Evolutionary conservation across 2,329 filamentous ascomycete genomes (phyloP).

Genomic region (Sporothrix brunneoviolacea): DNA sequence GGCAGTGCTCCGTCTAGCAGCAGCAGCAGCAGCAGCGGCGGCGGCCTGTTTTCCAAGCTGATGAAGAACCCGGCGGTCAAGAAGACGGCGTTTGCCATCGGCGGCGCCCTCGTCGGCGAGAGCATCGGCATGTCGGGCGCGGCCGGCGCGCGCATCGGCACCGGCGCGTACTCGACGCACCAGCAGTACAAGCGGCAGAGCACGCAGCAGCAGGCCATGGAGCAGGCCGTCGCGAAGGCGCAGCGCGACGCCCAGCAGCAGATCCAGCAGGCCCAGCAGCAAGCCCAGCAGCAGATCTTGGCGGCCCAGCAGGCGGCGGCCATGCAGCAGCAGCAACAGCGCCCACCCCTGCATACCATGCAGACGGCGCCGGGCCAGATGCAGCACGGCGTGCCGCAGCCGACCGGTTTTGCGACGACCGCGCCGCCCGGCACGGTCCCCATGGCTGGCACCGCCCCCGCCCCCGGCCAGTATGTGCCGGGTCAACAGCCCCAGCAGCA

Average conservation of each 20-base stretch:
- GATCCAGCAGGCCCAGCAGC: background rate
- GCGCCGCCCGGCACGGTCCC: no score
- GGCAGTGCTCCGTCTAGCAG: background rate
- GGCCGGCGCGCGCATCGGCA: slow-evolving; percentile 11
- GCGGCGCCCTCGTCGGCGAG: slow-evolving; percentile 14
- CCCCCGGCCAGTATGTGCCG: background rate
- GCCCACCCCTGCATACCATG: slow-evolving; percentile 1
- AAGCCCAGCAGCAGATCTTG: slow-evolving; percentile 1
- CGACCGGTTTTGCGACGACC: no score
- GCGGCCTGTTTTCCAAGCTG: slow-evolving; percentile 14
- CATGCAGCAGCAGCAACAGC: background rate
- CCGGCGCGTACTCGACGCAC: background rate
- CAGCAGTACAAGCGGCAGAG: slow-evolving; percentile 11
- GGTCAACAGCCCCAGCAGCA: background rate
- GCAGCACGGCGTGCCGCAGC: slow-evolving; percentile 5
- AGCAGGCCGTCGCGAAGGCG: background rate
- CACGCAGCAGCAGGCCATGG: background rate
- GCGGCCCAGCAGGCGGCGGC: background rate
- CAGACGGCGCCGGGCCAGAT: slow-evolving; percentile 7
- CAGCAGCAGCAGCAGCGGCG: background rate
- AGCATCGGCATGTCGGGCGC: slow-evolving; percentile 11
- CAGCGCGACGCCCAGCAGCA: background rate
- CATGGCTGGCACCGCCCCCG: no score
- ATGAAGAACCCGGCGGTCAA: slow-evolving; percentile 17
- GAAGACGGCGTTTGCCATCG: slow-evolving; percentile 13